Conservation (phyloP, 2,329 filamentous ascomycete genomes). For the Xylaria sp. region DNA sequence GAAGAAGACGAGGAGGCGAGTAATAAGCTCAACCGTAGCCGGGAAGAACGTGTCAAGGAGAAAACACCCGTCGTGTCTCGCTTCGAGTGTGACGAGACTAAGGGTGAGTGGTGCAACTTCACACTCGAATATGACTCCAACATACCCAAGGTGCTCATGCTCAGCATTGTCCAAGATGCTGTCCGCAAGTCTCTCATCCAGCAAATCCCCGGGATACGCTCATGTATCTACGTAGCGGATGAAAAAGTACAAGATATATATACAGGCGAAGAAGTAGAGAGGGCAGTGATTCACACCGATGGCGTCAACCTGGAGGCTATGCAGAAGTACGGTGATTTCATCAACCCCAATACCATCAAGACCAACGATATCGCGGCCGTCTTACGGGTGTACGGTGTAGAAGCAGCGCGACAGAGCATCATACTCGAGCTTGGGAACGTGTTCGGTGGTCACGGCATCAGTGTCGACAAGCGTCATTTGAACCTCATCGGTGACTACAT, state of each 20-base stretch:
- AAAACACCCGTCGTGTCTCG: conserved; percentile 74
- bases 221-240: conserved; percentile 73
- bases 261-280: conserved; percentile 61
- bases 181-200: conserved; percentile 85
- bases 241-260: conserved; percentile 63
- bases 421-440: conserved; percentile 86
- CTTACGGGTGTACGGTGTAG: conserved; percentile 87
- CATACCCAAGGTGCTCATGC: conserved; percentile 91
- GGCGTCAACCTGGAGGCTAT: conserved; percentile 92
- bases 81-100: conserved; percentile 82
- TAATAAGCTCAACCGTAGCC: conserved; percentile 56
- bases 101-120: conserved; percentile 81
- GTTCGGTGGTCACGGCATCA: conserved; percentile 91
- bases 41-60: conserved; percentile 73
- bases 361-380: conserved; percentile 95
- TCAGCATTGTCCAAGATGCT: conserved; percentile 86
- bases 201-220: conserved; percentile 80
- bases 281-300: conserved; percentile 76
- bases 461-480: conserved; percentile 89
- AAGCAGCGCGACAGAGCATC: conserved; percentile 89
- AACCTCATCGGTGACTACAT: conserved; percentile 98
- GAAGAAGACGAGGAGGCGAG: conserved; percentile 56
- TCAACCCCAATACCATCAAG: conserved; percentile 86
- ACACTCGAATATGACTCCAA: conserved; percentile 83
- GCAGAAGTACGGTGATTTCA: conserved; percentile 85